Evolutionary conservation across 176 grass and related monocot genomes (phyloP).

Genomic region (Tuctoria greenei): DNA sequence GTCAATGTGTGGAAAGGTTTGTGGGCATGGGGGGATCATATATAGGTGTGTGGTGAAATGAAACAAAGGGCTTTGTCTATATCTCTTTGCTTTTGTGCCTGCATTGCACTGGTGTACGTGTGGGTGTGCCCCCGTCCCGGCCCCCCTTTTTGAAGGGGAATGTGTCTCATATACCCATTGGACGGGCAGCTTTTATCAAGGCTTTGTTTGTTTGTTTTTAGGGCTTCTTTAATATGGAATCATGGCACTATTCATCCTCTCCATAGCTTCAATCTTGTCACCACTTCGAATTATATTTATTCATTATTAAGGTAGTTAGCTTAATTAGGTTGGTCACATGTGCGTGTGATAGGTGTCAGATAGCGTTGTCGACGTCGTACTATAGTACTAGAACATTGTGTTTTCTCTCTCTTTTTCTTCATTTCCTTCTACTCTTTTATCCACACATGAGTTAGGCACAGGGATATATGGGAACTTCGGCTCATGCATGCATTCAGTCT

Average conservation of each 20-base stretch:
- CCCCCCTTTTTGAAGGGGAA: slow-evolving; percentile 28
- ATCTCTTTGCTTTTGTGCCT: slow-evolving; percentile 58
- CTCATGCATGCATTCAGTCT: slow-evolving; percentile 5
- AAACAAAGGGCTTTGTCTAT: slow-evolving; percentile 58
- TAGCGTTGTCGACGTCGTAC: background rate
- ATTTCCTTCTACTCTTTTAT: background rate
- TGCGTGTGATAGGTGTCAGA: background rate
- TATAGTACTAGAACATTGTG: background rate
- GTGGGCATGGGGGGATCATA: slow-evolving; percentile 52
- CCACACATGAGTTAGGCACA: slow-evolving; percentile 32
- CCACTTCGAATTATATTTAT: background rate
- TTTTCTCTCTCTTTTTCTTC: background rate
- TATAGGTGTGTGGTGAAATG: slow-evolving; percentile 50
- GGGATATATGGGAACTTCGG: slow-evolving; percentile 18
- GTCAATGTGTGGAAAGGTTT: slow-evolving; percentile 42
- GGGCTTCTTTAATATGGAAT: slow-evolving; percentile 33
- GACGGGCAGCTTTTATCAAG: slow-evolving; percentile 69
- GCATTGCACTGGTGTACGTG: too few species aligned
- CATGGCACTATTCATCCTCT: slow-evolving; percentile 15
- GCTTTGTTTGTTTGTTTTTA: slow-evolving; percentile 59
- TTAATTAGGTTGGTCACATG: slow-evolving; percentile 23
- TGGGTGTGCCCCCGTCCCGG: too few species aligned
- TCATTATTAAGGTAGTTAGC: slow-evolving; percentile 5
- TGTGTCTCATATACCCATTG: slow-evolving; percentile 74
- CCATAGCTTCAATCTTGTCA: slow-evolving; percentile 16